Conservation (phyloP, 805 yeast genomes). For the Candida nemodendra region DNA sequence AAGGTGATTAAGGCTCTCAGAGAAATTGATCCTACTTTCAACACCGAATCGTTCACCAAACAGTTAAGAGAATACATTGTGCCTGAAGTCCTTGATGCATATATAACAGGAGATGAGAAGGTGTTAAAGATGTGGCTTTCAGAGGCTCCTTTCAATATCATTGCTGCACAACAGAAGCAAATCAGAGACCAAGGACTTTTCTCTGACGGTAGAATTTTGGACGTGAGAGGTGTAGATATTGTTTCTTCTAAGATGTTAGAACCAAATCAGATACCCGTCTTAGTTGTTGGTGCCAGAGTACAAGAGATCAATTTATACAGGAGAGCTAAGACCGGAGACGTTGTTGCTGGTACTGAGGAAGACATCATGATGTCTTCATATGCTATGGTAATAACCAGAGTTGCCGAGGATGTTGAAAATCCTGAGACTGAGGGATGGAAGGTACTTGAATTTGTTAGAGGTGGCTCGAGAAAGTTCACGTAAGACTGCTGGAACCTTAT, state of each 20-base stretch:
- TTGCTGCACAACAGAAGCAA: constrained; percentile 90
- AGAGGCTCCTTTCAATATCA: constrained; percentile 95
- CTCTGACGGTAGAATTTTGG: constrained; percentile 88
- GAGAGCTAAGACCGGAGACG: constrained; percentile 86
- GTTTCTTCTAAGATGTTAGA: constrained; percentile 83
- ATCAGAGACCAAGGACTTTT: constrained; percentile 86
- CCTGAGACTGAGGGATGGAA: constrained; percentile 97
- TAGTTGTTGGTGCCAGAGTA: constrained; percentile 92
- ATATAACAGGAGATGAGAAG: constrained; percentile 83
- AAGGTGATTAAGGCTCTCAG: constrained; percentile 84
- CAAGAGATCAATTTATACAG: constrained; percentile 91
- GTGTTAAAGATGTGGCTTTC: constrained; percentile 88
- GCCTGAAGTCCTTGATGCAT: constrained; percentile 95
- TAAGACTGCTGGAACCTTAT: constrained; percentile 20
- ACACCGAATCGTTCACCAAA: constrained; percentile 70
- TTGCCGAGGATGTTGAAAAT: constrained; percentile 89
- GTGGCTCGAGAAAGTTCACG: constrained; percentile 83
- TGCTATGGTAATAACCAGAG: constrained; percentile 92
- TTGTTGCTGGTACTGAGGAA: constrained; percentile 95
- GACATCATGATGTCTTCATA: constrained; percentile 91
- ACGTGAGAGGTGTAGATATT: constrained; percentile 92
- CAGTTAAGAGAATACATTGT: constrained; percentile 89
- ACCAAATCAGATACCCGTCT: constrained; percentile 89
- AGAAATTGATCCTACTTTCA: constrained; percentile 87
- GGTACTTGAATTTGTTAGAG: constrained; percentile 89